Base-by-base conservation (phyloP, 228 moss, liverwort and hornwort genomes). In the Sphagnum magellanicum region DNA sequence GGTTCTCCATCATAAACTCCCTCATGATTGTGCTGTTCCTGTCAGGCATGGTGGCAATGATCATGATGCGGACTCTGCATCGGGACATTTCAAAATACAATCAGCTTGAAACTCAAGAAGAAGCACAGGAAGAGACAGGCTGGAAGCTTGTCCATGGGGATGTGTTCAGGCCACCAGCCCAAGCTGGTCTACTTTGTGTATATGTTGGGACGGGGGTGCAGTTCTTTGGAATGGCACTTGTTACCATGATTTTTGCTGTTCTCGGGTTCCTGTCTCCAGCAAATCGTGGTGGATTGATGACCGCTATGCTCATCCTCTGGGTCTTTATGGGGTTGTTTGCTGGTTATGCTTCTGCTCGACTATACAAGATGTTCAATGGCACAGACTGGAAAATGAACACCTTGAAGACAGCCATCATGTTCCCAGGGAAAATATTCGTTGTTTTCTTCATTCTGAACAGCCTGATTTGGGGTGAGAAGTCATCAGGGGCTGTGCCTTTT, bases 1-100 rank as follows among this genome's bases (percentile, higher is more conserved):
- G 98, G 98, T 98, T 98, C 59, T 98, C 98, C 6, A 98, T 98
- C 71, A 93, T 98, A 73, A 98, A 98, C 76, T 98, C 97, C 1
- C 81, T 98, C 70, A 98, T 98, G 97, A 98, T 98, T 50, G 97
- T 98, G 59, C 81, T 98, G 77, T 98, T 98, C 74, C 83, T 98
- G 64, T 98, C 97, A 64, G 97, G 97, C 63, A 98, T 98, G 97
- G 97, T 98, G 59, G 97, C 97, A 50, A 98, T 98, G 97, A 98
- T 98, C 79, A 98, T 98, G 97, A 98, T 98, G 97, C 88, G 97
- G 65, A 98, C 97, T 0, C 79, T 98, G 48, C 97, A 98, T 75
- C 93, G 97, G 13, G 97, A 98, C 59, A 93, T 98, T 60, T 91
- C 97, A 9, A 91, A 98, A 65, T 97, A 97, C 75, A 97, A 97